These are phyloP conservation scores for Thermothielavioides terrestris DNA, from an alignment of 495 filamentous ascomycete genomes.

Conservation along the genomic window DNA sequence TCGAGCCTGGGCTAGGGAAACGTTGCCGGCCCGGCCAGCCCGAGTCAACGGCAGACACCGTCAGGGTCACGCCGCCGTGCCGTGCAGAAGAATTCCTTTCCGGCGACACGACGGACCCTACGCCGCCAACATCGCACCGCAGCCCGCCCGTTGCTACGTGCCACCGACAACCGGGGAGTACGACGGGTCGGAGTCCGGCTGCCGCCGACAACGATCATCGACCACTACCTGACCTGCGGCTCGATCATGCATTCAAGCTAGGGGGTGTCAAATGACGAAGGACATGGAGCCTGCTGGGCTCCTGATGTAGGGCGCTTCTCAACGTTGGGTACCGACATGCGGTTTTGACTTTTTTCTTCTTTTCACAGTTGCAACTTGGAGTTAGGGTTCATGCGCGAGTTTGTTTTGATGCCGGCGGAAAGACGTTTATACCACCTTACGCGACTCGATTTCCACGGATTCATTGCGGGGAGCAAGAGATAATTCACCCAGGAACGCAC, in stretches of 20 bases:
- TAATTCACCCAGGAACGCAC: not conserved
- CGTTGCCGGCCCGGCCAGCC: no score
- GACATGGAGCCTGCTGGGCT: not conserved
- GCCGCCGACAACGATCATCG: no score
- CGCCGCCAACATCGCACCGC: no score
- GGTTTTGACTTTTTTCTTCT: not conserved
- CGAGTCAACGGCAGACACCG: no score
- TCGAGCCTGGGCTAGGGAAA: no score
- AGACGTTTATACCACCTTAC: constrained; percentile 6
- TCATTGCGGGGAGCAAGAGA: not conserved
- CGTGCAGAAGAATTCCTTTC: no score
- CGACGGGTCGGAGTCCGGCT: no score
- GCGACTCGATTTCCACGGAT: constrained; percentile 1
- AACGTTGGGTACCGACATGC: not conserved
- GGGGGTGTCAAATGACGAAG: not conserved
- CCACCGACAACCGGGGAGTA: no score
- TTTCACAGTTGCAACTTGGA: not conserved
- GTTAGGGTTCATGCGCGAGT: not conserved
- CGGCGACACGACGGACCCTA: no score
- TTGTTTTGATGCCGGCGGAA: not conserved
- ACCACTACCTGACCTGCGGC: not conserved
- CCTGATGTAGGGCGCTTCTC: not conserved
- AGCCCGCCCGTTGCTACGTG: no score
- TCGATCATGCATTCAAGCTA: not conserved
- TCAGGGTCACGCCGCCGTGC: no score